These are phyloP conservation scores for Mastigamoeba balamuthi DNA, from an alignment of 78 protist genomes.

Conservation along the genomic window DNA sequence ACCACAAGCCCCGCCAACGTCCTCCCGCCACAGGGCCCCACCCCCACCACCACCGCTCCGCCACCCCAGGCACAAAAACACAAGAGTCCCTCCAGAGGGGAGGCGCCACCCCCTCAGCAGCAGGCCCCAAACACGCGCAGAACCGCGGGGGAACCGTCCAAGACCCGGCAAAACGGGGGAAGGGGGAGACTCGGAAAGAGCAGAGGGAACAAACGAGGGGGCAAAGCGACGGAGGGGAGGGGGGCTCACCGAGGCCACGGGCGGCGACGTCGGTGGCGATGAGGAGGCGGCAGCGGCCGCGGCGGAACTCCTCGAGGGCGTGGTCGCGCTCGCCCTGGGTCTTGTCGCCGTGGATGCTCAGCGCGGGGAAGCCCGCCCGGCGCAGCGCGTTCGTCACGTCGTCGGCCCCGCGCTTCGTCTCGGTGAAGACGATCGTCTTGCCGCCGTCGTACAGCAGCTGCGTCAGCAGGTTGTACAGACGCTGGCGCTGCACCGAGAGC, in stretches of 20 bases:
- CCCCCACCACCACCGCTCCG: too few species aligned
- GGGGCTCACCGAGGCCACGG: conserved; percentile 64
- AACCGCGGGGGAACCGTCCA: too few species aligned
- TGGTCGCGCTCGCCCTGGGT: conserved; percentile 50
- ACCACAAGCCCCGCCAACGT: too few species aligned
- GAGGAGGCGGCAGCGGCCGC: conserved; percentile 31
- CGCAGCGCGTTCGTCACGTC: conserved; percentile 31
- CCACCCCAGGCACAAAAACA: too few species aligned
- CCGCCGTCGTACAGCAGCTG: conserved; percentile 2
- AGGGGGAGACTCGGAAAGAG: not conserved
- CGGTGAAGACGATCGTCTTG: conserved; percentile 68
- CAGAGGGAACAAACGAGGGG: not conserved
- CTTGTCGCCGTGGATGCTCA: conserved; percentile 94
- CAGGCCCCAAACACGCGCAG: too few species aligned
- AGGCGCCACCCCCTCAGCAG: too few species aligned
- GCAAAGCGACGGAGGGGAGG: not conserved
- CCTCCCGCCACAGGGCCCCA: too few species aligned
- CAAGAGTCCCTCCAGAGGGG: too few species aligned
- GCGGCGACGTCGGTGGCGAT: conserved; percentile 88
- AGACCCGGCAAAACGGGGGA: too few species aligned
- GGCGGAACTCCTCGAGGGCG: conserved; percentile 22
- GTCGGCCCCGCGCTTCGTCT: conserved; percentile 60
- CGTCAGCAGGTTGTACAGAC: conserved; percentile 13
- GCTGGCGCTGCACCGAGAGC: too few species aligned
- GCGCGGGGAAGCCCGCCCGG: conserved; percentile 14